A percentile compares a stretch with the other conserved stretches of the same genome.
Evolutionary conservation across 805 yeast genomes (phyloP).

Genomic region (Hanseniaspora singularis): DNA sequence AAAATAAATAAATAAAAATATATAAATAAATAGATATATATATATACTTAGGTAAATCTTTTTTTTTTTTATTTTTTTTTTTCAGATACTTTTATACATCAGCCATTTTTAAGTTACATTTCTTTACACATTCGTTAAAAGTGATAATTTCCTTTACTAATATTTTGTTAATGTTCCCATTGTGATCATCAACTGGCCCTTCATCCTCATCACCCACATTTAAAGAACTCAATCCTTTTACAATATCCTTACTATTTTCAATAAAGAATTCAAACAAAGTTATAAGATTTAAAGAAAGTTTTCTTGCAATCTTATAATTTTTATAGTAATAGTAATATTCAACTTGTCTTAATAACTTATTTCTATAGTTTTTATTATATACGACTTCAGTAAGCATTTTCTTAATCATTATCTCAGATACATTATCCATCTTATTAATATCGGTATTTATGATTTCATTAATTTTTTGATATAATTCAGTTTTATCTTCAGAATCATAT

Average conservation of each 20-base stretch:
- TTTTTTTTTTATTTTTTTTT: too few relatives aligned
- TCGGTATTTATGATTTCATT: not conserved
- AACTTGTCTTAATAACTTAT: constrained; percentile 8
- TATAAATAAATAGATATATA: too few relatives aligned
- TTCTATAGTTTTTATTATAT: constrained; percentile 12
- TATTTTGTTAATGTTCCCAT: too few relatives aligned
- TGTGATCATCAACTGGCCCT: too few relatives aligned
- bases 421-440: not conserved
- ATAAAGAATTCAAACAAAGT: constrained; percentile 4
- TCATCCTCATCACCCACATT: too few relatives aligned
- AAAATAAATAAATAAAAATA: not conserved
- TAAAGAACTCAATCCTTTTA: too few relatives aligned
- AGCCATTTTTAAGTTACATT: too few relatives aligned
- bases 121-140: too few relatives aligned
- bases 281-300: not conserved
- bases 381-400: not conserved
- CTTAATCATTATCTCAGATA: constrained; percentile 7
- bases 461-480: not conserved
- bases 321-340: constrained; percentile 14
- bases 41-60: too few relatives aligned
- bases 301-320: not conserved
- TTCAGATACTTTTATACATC: too few relatives aligned
- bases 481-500: not conserved
- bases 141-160: too few relatives aligned
- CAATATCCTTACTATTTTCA: too few relatives aligned